Evolutionary conservation across 202 grass and related monocot species (phyloP).

Genomic region (Sporobolus alterniflorus): DNA sequence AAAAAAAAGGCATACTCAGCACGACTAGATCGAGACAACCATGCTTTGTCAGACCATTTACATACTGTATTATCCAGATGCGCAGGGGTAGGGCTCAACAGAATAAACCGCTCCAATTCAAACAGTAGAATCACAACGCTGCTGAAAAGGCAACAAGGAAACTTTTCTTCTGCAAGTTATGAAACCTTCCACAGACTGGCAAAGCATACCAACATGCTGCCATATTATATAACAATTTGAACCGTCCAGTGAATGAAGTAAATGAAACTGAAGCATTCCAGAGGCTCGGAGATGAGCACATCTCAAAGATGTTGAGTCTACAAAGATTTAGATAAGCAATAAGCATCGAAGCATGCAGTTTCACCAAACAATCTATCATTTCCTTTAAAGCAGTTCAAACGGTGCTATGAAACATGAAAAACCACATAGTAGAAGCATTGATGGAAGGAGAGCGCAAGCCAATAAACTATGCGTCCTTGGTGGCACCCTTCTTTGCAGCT

Average conservation of each 20-base stretch:
- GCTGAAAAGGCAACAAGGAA: not conserved
- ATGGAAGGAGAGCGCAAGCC: not conserved
- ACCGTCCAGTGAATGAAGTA: not conserved
- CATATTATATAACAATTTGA: not conserved
- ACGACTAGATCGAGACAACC: not conserved
- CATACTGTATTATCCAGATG: conserved; percentile 27
- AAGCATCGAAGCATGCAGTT: conserved; percentile 27
- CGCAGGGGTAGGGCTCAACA: not conserved
- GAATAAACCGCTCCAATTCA: conserved; percentile 13
- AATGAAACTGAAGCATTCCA: not conserved
- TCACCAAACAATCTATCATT: conserved; percentile 24
- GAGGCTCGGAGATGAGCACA: not conserved
- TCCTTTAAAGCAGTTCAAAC: conserved; percentile 37
- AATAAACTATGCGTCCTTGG: conserved; percentile 45
- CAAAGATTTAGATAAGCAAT: not conserved
- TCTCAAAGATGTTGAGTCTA: conserved; percentile 1
- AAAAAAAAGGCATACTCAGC: conserved; percentile 10
- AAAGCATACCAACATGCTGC: not conserved
- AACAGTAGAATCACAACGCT: not conserved
- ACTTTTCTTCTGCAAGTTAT: not conserved
- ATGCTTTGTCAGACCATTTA: not conserved
- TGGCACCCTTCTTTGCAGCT: conserved; percentile 79
- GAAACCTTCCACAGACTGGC: not conserved
- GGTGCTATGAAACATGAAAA: not conserved
- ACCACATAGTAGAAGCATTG: not conserved